Base-by-base conservation (phyloP, 257 asterid genomes). In the Buddleja alternifolia region DNA sequence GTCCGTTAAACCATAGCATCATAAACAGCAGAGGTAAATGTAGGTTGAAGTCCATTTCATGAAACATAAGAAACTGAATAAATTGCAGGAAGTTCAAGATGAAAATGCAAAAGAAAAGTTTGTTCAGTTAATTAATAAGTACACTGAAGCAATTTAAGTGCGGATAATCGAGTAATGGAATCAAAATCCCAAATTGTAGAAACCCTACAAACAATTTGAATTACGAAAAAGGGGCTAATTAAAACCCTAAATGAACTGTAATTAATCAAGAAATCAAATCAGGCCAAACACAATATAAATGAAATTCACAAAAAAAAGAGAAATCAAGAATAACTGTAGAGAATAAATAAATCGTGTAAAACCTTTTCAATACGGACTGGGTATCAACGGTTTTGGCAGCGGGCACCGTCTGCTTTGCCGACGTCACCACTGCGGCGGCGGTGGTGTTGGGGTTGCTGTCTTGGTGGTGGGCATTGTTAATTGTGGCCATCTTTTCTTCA, bases 371-470 rank as follows among this genome's bases (percentile, higher is more conserved):
- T 59, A 83, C 88, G n/a, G 88, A 83, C 12, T 80, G 88, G 12
- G 88, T 76, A 54, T 83, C 88, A 39, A 80, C 83, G 65, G 73
- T 3, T 57, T 77, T 83, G 2, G 85, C 81, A 10, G 55, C 8
- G 52, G 88, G 74, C 11, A 55, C 67, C 20, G 88, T 8, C 73
- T 80, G 85, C 72, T 83, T 83, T 0, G 75, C 63, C 21, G 81
- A 63, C 41, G 74, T 10, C 21, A 55, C 71, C 29, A 45, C 67
- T 14, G 80, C 59, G 17, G 76, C 78, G 45, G 80, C 74, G 8
- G 85, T 79, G 45, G 88, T 81, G 80, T 81, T 90, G 41, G 85
- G 85, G 75, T 79, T 86, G 73, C 75, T 82, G 78, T 83, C 91
- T 47, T 85, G 88, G 72, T 70, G 81, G 79, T 24, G 75, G 15